These are phyloP conservation scores for Candida pseudofarinosa DNA, from an alignment of 805 yeast genomes.

Conservation along the genomic window DNA sequence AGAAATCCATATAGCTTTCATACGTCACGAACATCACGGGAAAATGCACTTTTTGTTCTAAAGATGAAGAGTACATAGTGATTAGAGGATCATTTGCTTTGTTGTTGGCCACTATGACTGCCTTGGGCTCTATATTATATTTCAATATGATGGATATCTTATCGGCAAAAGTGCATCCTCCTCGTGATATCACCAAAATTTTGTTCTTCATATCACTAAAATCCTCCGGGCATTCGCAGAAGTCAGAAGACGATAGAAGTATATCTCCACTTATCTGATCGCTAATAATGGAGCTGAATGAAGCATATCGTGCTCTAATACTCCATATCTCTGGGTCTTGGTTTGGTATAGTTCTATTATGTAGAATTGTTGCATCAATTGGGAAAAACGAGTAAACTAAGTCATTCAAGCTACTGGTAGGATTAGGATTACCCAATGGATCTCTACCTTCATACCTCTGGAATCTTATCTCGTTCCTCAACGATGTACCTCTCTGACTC, in stretches of 20 bases:
- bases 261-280: slow-evolving; percentile 15
- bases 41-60: slow-evolving; percentile 37
- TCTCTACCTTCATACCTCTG: not conserved
- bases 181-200: slow-evolving; percentile 35
- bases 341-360: slow-evolving; percentile 18
- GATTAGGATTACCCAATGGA: not conserved
- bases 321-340: slow-evolving; percentile 14
- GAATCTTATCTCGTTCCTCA: not conserved
- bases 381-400: slow-evolving; percentile 41
- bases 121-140: slow-evolving; percentile 35
- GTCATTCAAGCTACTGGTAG: slow-evolving; percentile 21
- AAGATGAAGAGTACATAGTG: slow-evolving; percentile 51
- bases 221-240: slow-evolving; percentile 5
- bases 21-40: slow-evolving; percentile 53
- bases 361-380: slow-evolving; percentile 31
- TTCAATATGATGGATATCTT: slow-evolving; percentile 45
- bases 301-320: slow-evolving; percentile 35
- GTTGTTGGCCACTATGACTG: slow-evolving; percentile 56
- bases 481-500: not conserved
- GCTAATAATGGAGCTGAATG: slow-evolving; percentile 35
- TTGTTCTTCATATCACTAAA: slow-evolving; percentile 17
- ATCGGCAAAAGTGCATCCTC: slow-evolving; percentile 52
- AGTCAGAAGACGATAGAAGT: not conserved
- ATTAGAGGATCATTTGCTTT: slow-evolving; percentile 43
- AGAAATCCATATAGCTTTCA: slow-evolving; percentile 31